Conservation (phyloP, 345 rosid species). For the sweet orange (Citrus sinensis) region DVS_A1.0 CM039162.1:19240501-19241000, state of each 20-base stretch:
- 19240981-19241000: neutral
- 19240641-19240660: neutral
- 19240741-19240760: too few species aligned
- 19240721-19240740: too few species aligned
- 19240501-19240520: neutral
- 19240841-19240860: too few species aligned
- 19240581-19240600: neutral
- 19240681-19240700: neutral
- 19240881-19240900: neutral
- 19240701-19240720: neutral
- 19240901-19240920: neutral
- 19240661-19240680: neutral
- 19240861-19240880: rapidly evolving
- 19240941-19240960: neutral
- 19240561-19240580: neutral
- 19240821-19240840: too few species aligned
- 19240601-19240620: neutral
- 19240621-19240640: neutral
- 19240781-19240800: too few species aligned
- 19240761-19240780: too few species aligned
- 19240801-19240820: too few species aligned
- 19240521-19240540: constrained; percentile 18
- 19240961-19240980: neutral
- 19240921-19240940: neutral
- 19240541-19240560: neutral